Evolutionary conservation across 768 basidiomycete species (phyloP).

Genomic region (Agrocybe pediades): DNA sequence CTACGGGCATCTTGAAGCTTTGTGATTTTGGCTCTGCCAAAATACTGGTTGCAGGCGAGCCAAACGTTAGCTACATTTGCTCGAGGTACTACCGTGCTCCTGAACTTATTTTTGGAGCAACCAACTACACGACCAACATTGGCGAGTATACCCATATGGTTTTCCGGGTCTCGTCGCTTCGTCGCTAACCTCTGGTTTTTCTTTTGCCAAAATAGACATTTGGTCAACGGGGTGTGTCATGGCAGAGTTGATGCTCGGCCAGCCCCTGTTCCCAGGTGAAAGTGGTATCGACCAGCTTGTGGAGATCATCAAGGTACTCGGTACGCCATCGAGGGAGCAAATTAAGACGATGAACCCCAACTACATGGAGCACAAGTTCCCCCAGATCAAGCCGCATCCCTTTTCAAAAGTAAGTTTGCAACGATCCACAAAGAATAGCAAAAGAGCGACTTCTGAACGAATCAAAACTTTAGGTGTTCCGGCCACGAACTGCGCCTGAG

Average conservation of each 20-base stretch:
- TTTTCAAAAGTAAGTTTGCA: slow-evolving; percentile 90
- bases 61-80: slow-evolving; percentile 99
- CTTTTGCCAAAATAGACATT: slow-evolving; percentile 62
- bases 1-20: slow-evolving; percentile 94
- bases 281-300: slow-evolving; percentile 99
- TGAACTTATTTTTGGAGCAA: slow-evolving; percentile 98
- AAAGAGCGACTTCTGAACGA: background rate
- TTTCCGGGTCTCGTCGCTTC: too few relatives aligned
- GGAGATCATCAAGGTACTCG: slow-evolving; percentile 99
- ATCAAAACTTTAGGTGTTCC: slow-evolving; percentile 74
- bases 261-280: slow-evolving; percentile 98
- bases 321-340: slow-evolving; percentile 97
- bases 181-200: slow-evolving; percentile 12
- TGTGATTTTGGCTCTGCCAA: slow-evolving; percentile 99
- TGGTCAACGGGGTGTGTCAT: slow-evolving; percentile 99
- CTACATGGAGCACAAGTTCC: slow-evolving; percentile 99
- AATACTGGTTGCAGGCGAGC: slow-evolving; percentile 96
- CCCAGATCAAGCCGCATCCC: slow-evolving; percentile 99
- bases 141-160: slow-evolving; percentile 62
- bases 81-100: slow-evolving; percentile 99
- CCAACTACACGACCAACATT: slow-evolving; percentile 99
- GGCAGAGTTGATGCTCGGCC: slow-evolving; percentile 99
- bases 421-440: slow-evolving; percentile 1
- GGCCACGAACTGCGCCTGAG: slow-evolving; percentile 93
- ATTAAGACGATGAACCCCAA: slow-evolving; percentile 99